Evolutionary conservation across 2,329 filamentous ascomycete species (phyloP), one percentile per base, ranked within the genome.

Genomic region (Xylaria sp.): DNA sequence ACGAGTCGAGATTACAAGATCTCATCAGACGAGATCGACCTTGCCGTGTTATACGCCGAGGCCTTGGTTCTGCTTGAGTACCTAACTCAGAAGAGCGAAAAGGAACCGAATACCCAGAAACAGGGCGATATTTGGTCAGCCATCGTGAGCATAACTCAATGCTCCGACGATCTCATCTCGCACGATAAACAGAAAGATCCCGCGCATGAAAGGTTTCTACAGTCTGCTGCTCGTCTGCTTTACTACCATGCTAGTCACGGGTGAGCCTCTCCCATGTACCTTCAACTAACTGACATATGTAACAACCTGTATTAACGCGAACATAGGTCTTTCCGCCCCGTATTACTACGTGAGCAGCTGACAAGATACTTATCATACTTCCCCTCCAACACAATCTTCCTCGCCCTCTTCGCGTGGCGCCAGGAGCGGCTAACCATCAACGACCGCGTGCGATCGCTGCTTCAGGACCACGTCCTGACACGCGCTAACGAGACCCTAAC

Each of bases 371-470:
- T 94, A 19, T 67, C 68, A 0, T 70, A 76, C 5, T 96, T 92
- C 70, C 91, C 92, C 0, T 78, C 79, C 53, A 97, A 96, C 74
- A 89, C 85, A 1, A 79, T 91, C 4, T 87, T 97, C 62, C 79
- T 95, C 1, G 78, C 82, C 1, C 75, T 94, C 0, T 88, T 88
- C 64, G 82, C 86, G n/a, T 89, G 87, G 78, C 86, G 90, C 63
- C 87, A 93, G 70, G 79, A 84, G 1, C 83, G 87, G 6, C 83
- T 91, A 49, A 83, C 87, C 23, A 81, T 94, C 57, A 83, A 91
- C 62, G 90, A 95, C 66, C 88, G 90, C 16, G 83, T 95, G 18
- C 85, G 89, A n/a, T 78, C 82, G 4, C 74, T 90, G 7, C 76
- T 92, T 9, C 74, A 80, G 18, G 78, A 80, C 70, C 80, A 80